Evolutionary conservation across 208 protist genomes (phyloP), one percentile per base, ranked within the genome.

Genomic region (Leishmania tropica): DNA sequence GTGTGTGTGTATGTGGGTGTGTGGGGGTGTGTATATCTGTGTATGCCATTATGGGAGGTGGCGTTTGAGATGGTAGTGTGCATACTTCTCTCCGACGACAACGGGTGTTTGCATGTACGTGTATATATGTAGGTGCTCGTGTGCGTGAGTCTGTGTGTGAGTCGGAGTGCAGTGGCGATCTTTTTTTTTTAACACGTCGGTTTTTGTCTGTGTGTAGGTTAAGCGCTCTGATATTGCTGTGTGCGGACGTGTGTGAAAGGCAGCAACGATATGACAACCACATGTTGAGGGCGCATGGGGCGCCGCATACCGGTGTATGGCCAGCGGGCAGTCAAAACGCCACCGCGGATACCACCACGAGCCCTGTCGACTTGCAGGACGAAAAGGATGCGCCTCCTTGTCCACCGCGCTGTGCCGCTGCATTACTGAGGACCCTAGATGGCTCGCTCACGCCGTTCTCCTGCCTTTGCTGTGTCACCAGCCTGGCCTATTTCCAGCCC

Each of bases 141-240:
- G 48, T 74, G 65, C 62, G 48, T 81, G 45, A 65, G 65, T 70
- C 37, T 64, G 48, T 76, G 48, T 62, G 7, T 58, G 31, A 35
- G 24, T 76, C 2, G 21, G 68, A 19, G 68, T n/a, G 68, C 7
- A 15, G 68, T 74, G 28, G 6, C 28, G 28, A 15, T 10, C 10
- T 62, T 62, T 62, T 67, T 67, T 21, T 62, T 8, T 4, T 62
- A n/a, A 37, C 58, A 8, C 31, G 17, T 62, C 7, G 24, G 24
- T 5, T 62, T 75, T 11, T 75, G 47, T 75, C 6, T 73, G 7
- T 47, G n/a, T 79, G 42, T 64, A 35, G 24, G 24, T 65, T 58
- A 58, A 64, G 42, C 53, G 13, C 35, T 65, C 28, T 64, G 73
- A 35, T 47, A 56, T 77, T 28, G 17, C 21, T 24, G 70, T 74